Evolutionary conservation across 2,329 filamentous ascomycete genomes (phyloP).

Genomic region (Macrophomina pseudophaseolina): DNA sequence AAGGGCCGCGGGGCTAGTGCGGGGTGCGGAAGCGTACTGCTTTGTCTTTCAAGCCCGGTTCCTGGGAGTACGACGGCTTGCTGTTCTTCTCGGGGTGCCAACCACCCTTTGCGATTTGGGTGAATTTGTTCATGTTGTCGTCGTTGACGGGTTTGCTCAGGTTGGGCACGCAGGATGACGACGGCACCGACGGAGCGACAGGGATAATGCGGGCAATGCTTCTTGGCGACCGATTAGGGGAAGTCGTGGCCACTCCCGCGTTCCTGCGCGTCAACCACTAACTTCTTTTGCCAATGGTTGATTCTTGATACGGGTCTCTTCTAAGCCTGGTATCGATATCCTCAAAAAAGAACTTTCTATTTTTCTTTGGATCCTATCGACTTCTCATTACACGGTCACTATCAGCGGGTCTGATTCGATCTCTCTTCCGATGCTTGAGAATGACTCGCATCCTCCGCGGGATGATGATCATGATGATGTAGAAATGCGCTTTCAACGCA

Average conservation of each 20-base stretch:
- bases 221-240: not conserved
- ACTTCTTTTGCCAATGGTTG: too few relatives aligned
- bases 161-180: slow-evolving; percentile 23
- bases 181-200: slow-evolving; percentile 10
- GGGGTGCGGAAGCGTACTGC: slow-evolving; percentile 17
- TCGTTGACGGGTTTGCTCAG: not conserved
- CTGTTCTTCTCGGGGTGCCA: slow-evolving; percentile 52
- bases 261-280: too few relatives aligned
- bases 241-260: not conserved
- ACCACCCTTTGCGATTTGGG: slow-evolving; percentile 52
- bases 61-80: not conserved
- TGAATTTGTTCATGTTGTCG: slow-evolving; percentile 41
- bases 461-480: not conserved
- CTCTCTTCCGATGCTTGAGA: not conserved
- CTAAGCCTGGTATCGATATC: too few relatives aligned
- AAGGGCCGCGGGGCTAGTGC: slow-evolving; percentile 19
- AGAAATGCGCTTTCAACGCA: not conserved
- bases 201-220: not conserved
- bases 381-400: too few relatives aligned
- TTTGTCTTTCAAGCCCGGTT: slow-evolving; percentile 11
- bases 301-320: too few relatives aligned
- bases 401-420: too few relatives aligned
- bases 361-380: too few relatives aligned
- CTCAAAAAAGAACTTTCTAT: too few relatives aligned
- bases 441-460: not conserved